Evolutionary conservation across 805 yeast species (phyloP).

Genomic region (Sungouiozyma intestinalis): DNA sequence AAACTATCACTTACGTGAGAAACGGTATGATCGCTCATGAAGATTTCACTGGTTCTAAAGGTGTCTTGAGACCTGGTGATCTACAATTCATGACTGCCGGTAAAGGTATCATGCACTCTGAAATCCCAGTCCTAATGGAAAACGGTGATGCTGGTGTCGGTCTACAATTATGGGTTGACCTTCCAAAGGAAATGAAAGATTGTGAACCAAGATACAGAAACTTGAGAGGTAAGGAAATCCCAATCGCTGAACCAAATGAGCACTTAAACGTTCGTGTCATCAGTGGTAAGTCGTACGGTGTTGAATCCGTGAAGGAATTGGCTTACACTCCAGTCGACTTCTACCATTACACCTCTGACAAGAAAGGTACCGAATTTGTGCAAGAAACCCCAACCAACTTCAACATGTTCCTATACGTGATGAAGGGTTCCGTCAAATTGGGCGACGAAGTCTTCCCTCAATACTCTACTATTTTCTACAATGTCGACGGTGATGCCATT

Average conservation of each 20-base stretch:
- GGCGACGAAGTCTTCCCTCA: constrained; percentile 34
- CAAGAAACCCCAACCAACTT: constrained; percentile 50
- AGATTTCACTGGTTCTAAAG: constrained; percentile 78
- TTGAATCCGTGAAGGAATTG: constrained; percentile 55
- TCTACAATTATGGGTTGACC: constrained; percentile 79
- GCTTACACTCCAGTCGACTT: constrained; percentile 74
- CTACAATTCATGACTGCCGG: constrained; percentile 92
- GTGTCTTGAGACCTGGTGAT: constrained; percentile 68
- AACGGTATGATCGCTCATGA: constrained; percentile 66
- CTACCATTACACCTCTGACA: constrained; percentile 51
- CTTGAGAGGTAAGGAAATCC: constrained; percentile 57
- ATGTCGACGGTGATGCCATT: constrained; percentile 54
- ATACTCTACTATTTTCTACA: constrained; percentile 49
- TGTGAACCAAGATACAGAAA: constrained; percentile 69
- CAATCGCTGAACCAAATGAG: constrained; percentile 53
- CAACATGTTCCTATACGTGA: constrained; percentile 60
- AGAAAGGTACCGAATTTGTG: constrained; percentile 46
- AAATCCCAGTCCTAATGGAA: constrained; percentile 60
- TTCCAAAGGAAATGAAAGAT: constrained; percentile 52
- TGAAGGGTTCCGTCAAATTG: constrained; percentile 48
- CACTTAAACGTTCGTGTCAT: constrained; percentile 53
- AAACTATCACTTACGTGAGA: constrained; percentile 56
- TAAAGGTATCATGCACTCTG: constrained; percentile 72
- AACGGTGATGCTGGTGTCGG: constrained; percentile 46
- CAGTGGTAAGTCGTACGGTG: constrained; percentile 68